A percentile compares a stretch with the other conserved stretches of the same genome.
Evolutionary conservation across 2,329 filamentous ascomycete genomes (phyloP).

Genomic region (Curvularia lunata): DNA sequence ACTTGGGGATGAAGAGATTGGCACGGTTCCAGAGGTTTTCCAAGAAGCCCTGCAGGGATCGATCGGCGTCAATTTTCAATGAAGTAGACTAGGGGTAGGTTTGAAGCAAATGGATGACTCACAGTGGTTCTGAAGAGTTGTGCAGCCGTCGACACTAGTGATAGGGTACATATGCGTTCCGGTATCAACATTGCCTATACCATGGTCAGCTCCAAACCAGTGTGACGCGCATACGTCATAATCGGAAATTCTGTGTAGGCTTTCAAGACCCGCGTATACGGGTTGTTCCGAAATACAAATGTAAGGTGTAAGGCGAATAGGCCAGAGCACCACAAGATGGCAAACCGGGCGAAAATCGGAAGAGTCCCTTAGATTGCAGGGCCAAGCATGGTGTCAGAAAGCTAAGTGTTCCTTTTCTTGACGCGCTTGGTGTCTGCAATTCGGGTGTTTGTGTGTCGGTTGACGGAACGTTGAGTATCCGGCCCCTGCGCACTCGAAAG

Average conservation of each 20-base stretch:
- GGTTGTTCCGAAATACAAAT: not conserved
- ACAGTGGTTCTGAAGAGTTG: slow-evolving; percentile 55
- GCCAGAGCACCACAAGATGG: slow-evolving; percentile 11
- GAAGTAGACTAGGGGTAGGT: not conserved
- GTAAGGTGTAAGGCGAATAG: not conserved
- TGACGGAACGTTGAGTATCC: slow-evolving; percentile 38
- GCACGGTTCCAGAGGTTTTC: slow-evolving; percentile 67
- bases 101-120: slow-evolving; percentile 12
- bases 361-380: slow-evolving; percentile 32
- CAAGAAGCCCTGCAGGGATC: slow-evolving; percentile 56
- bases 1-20: slow-evolving; percentile 70
- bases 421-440: slow-evolving; percentile 21
- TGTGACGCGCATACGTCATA: not conserved
- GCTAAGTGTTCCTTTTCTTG: slow-evolving; percentile 19
- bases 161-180: slow-evolving; percentile 56
- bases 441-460: slow-evolving; percentile 11
- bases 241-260: not conserved
- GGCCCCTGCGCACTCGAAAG: slow-evolving; percentile 11
- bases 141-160: slow-evolving; percentile 58
- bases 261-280: slow-evolving; percentile 4
- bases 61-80: slow-evolving; percentile 40
- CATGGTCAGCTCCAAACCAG: slow-evolving; percentile 4
- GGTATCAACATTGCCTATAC: slow-evolving; percentile 54
- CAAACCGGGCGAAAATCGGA: slow-evolving; percentile 24
- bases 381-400: slow-evolving; percentile 25